Evolutionary conservation across 2,329 filamentous ascomycete genomes (phyloP).

Genomic region (Diaporthe batatas): DNA sequence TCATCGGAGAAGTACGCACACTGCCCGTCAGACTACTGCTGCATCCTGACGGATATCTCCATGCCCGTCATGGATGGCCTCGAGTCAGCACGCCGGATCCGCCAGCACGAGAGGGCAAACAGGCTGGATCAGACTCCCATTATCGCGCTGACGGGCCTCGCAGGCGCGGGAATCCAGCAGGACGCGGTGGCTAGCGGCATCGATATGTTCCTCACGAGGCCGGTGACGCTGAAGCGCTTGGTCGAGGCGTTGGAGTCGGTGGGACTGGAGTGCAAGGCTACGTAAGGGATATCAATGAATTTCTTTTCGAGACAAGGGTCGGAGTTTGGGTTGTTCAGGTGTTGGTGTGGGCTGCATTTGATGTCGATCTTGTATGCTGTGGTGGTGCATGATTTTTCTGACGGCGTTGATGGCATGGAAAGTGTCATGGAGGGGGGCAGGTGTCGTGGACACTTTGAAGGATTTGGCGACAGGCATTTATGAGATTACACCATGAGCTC

Average conservation of each 20-base stretch:
- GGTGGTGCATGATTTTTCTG: not conserved
- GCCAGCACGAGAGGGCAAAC: slow-evolving; percentile 60
- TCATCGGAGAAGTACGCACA: slow-evolving; percentile 50
- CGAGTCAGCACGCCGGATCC: slow-evolving; percentile 63
- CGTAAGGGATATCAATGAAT: not conserved
- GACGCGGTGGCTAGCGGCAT: slow-evolving; percentile 67
- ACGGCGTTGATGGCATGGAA: slow-evolving; percentile 2
- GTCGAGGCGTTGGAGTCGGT: slow-evolving; percentile 36
- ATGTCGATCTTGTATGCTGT: not conserved
- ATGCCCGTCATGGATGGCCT: slow-evolving; percentile 71
- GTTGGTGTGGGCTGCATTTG: not conserved
- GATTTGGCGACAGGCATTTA: not conserved
- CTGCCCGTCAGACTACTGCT: slow-evolving; percentile 46
- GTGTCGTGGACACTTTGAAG: too few species aligned
- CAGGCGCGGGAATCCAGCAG: slow-evolving; percentile 62
- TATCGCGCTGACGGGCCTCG: slow-evolving; percentile 67
- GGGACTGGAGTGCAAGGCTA: slow-evolving; percentile 25
- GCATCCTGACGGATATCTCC: slow-evolving; percentile 63
- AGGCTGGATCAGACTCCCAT: slow-evolving; percentile 58
- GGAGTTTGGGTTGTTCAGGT: not conserved
- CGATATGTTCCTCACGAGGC: slow-evolving; percentile 68
- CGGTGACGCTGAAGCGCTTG: slow-evolving; percentile 57
- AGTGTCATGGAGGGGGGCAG: not conserved
- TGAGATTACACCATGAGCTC: not conserved
- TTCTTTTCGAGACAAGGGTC: not conserved